Evolutionary conservation across 2,329 filamentous ascomycete species (phyloP).

Genomic region (Thermomyces lanuginosus): DNA sequence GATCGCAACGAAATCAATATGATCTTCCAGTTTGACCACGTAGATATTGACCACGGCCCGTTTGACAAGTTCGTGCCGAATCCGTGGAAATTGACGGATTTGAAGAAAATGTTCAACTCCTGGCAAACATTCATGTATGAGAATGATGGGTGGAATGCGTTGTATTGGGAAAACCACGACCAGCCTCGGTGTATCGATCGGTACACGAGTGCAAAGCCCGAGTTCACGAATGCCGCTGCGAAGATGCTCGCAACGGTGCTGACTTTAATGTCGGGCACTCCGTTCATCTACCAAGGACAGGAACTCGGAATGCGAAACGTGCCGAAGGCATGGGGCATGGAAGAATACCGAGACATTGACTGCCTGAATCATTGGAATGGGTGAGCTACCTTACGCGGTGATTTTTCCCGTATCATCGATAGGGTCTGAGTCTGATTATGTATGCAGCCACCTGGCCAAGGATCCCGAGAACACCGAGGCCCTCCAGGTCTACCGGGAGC

Average conservation of each 20-base stretch:
- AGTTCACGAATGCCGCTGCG: constrained; percentile 34
- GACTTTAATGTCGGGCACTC: constrained; percentile 42
- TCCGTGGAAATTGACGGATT: constrained; percentile 33
- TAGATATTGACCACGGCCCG: constrained; percentile 40
- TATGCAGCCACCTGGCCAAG: constrained; percentile 16
- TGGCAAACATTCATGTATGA: constrained; percentile 45
- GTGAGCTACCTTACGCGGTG: constrained; percentile 20
- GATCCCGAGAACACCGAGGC: constrained; percentile 13
- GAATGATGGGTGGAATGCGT: constrained; percentile 47
- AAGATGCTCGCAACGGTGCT: constrained; percentile 46
- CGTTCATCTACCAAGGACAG: constrained; percentile 55
- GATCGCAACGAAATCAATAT: constrained; percentile 48
- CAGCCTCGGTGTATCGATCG: constrained; percentile 45
- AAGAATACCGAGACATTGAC: constrained; percentile 54
- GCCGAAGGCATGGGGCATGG: constrained; percentile 42
- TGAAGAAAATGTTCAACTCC: constrained; percentile 39
- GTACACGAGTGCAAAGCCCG: constrained; percentile 36
- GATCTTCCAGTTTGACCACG: constrained; percentile 58
- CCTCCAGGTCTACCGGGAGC: constrained; percentile 15
- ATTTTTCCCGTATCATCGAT: constrained; percentile 1
- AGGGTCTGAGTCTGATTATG: neutral
- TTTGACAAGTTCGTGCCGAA: constrained; percentile 35
- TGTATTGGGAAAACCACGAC: constrained; percentile 52
- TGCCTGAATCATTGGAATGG: constrained; percentile 40
- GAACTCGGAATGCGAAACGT: constrained; percentile 53